Percentiles rank a stretch among this genome's conserved stretches.
Conservation (phyloP, 2,329 filamentous ascomycete species). For the Lizonia empirigonia region DNA sequence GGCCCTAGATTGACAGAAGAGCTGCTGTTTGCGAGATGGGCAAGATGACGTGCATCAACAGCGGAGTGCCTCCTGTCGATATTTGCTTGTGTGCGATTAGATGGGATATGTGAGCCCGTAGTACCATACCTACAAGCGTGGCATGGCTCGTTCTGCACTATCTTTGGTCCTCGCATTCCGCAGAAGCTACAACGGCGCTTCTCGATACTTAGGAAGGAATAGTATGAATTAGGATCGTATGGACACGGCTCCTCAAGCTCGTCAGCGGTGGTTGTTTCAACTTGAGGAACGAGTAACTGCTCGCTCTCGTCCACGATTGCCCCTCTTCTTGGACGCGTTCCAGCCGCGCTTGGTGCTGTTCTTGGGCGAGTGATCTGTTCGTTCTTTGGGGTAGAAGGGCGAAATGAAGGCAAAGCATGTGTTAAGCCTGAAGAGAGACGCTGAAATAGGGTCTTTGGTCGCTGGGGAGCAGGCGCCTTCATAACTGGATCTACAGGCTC, state of each 20-base stretch:
- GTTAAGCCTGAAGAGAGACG: slow-evolving; percentile 23
- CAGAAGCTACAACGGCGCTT: slow-evolving; percentile 20
- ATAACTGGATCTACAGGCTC: background rate
- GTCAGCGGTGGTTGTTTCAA: background rate
- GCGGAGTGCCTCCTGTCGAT: slow-evolving; percentile 1
- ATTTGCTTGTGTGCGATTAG: background rate
- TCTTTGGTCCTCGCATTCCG: slow-evolving; percentile 19
- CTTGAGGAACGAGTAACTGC: background rate
- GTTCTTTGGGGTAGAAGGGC: slow-evolving; percentile 2
- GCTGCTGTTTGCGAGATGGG: background rate
- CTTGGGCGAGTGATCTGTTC: background rate
- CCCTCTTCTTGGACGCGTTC: background rate
- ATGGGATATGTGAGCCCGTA: slow-evolving; percentile 19
- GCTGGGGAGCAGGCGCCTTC: slow-evolving; percentile 8
- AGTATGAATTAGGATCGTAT: slow-evolving; percentile 24
- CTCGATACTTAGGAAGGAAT: slow-evolving; percentile 30
- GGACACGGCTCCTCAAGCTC: slow-evolving; percentile 13
- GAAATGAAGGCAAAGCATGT: slow-evolving; percentile 15
- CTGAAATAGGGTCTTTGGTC: slow-evolving; percentile 21
- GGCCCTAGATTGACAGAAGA: slow-evolving; percentile 12
- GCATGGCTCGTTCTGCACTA: slow-evolving; percentile 18
- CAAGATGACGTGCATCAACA: background rate
- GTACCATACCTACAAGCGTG: slow-evolving; percentile 17
- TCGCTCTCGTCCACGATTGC: background rate
- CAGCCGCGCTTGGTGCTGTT: slow-evolving; percentile 5